These are phyloP conservation scores for Fusarium phyllophilum DNA, from an alignment of 2,329 filamentous ascomycete species.

Conservation along the genomic window DNA sequence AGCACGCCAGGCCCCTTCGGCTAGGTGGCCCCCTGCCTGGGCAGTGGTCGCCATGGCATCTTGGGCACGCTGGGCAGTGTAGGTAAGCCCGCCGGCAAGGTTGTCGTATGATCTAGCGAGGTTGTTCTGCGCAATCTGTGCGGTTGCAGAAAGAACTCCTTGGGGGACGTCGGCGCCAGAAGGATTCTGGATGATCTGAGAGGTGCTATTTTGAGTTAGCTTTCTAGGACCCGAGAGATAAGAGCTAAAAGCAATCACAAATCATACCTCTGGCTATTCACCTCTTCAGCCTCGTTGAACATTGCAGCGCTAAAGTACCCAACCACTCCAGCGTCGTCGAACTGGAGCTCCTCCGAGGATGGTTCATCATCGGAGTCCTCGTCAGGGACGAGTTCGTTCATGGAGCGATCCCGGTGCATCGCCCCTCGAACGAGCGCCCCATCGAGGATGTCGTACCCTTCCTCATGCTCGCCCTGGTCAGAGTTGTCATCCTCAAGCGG, in stretches of 20 bases:
- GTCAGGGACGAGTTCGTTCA: not conserved
- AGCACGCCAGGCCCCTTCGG: not conserved
- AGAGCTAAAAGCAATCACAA: slow-evolving; percentile 9
- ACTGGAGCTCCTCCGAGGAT: not conserved
- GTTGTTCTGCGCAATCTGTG: not conserved
- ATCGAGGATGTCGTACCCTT: not conserved
- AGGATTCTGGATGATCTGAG: not conserved
- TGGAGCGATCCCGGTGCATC: not conserved
- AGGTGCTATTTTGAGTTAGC: not conserved
- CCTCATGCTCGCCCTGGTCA: not conserved
- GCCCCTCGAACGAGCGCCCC: not conserved
- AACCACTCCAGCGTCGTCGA: not conserved
- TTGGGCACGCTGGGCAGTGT: not conserved
- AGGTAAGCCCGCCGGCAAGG: not conserved
- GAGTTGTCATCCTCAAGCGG: not conserved
- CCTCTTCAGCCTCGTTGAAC: not conserved
- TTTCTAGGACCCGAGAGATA: not conserved
- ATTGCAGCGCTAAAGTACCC: not conserved
- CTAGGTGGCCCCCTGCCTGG: slow-evolving; percentile 2
- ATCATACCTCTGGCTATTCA: not conserved
- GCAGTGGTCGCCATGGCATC: slow-evolving; percentile 5
- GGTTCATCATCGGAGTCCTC: not conserved
- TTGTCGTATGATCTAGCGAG: slow-evolving; percentile 10
- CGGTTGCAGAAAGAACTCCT: not conserved
- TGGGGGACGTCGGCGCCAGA: not conserved